Evolutionary conservation across 345 rosid species (phyloP), one percentile per base, ranked within the genome.

Genomic region (Zanthoxylum bungeanum): DNA sequence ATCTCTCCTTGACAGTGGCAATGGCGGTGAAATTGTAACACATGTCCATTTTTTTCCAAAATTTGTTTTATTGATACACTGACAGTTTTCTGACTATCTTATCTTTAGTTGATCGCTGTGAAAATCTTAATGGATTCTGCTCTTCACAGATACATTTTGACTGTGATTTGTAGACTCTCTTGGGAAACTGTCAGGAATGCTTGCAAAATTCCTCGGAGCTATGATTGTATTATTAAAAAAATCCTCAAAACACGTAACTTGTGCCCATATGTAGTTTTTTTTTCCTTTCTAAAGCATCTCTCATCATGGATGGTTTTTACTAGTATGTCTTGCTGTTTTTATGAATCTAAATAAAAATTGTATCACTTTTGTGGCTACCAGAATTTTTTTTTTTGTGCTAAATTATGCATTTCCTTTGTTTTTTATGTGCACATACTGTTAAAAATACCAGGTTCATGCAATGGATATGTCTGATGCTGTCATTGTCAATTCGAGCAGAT

Each of bases 401-500:
- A 52, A 39, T 69, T 36, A 52, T 40, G 64, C 9, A 33, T 24
- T 71, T 59, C 0, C 9, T 52, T 42, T 60, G 46, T 24, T 69
- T 47, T 47, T 69, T 42, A 39, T 63, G 66, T 76, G 82, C 77
- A 67, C 79, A 72, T 63, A 17, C 44, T 60, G 51, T 70, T 76
- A 40, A 70, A 72, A 40, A 61, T 58, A 68, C 73, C 76, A 66
- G 76, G 71, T 63, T 70, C 52, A 69, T 73, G 83, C 73, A 74
- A 88, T 92, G 93, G 97, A 92, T 77, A 71, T 89, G 68, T 81
- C 96, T 60, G 97, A 88, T 78, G 97, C 89, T 19, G 93, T 92
- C 73, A 76, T 84, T 19, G 82, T 88, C 53, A 90, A 87, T 69
- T 85, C 96, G 1, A 85, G 87, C 80, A 83, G 95, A 71, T 70